Conservation (phyloP, 108 stramenopile genomes). For the Skeletonema grethae region DNA sequence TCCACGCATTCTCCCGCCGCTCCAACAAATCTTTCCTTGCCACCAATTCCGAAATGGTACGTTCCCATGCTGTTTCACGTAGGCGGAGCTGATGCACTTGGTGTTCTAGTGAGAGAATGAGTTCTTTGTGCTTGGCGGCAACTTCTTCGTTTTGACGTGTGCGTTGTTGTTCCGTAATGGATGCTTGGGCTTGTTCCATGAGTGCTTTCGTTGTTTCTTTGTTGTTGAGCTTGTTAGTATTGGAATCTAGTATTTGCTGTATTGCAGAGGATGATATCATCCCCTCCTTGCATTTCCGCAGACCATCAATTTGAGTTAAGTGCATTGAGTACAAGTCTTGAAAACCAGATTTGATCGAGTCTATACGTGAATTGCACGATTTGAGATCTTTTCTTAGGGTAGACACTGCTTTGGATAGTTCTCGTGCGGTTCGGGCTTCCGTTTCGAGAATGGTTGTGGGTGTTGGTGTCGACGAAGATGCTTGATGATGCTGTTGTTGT, state of each 20-base stretch:
- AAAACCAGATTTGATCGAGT: conserved; percentile 21
- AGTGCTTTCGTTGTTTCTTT: not conserved
- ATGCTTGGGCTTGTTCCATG: conserved; percentile 14
- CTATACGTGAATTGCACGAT: conserved; percentile 23
- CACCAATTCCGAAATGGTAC: conserved; percentile 37
- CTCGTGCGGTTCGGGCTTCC: conserved; percentile 42
- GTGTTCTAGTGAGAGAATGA: conserved; percentile 21
- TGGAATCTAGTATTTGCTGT: conserved; percentile 1
- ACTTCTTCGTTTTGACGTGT: conserved; percentile 6
- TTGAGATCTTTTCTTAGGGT: conserved; percentile 18
- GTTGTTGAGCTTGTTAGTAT: not conserved
- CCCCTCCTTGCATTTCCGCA: conserved; percentile 37
- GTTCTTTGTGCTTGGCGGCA: conserved; percentile 13
- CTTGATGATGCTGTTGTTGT: not conserved
- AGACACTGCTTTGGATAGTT: conserved; percentile 18
- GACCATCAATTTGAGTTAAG: conserved; percentile 21
- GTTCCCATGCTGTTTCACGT: conserved; percentile 44
- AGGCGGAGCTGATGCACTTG: conserved; percentile 26
- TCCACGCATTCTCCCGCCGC: conserved; percentile 41
- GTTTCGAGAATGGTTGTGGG: conserved; percentile 37
- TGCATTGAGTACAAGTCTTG: conserved; percentile 30
- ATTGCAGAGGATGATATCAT: conserved; percentile 15
- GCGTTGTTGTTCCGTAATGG: conserved; percentile 5
- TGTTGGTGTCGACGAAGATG: conserved; percentile 4
- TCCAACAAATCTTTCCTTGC: conserved; percentile 32